Percentiles rank a stretch among this genome's conserved stretches.
Evolutionary conservation across 495 filamentous ascomycete species (phyloP).

Genomic region (Neurospora sp.): DNA sequence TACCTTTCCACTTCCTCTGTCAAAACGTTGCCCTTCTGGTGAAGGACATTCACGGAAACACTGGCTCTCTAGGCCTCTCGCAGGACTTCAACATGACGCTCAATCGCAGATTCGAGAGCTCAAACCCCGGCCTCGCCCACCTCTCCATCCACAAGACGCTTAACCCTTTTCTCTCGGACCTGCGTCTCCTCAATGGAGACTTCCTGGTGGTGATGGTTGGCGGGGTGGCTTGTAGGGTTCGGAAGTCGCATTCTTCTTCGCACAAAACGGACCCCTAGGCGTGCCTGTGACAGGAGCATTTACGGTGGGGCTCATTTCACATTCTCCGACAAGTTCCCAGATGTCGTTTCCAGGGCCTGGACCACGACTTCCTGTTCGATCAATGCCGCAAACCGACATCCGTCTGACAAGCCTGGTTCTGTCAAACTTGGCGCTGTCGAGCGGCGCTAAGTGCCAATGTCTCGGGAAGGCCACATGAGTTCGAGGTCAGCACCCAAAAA

Average conservation of each 20-base stretch:
- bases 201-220: constrained; percentile 4
- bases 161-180: constrained; percentile 24
- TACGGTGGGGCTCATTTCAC: neutral
- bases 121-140: neutral
- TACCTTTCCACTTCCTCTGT: neutral
- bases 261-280: neutral
- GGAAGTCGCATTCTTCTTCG: neutral
- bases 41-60: neutral
- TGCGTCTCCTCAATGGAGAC: constrained; percentile 18
- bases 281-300: constrained; percentile 1
- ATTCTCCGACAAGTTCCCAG: neutral
- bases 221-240: neutral
- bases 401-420: neutral
- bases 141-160: constrained; percentile 6
- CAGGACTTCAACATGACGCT: neutral
- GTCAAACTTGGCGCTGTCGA: neutral
- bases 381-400: neutral
- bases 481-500: constrained; percentile 19
- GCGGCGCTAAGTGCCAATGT: constrained; percentile 1
- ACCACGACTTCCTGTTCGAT: neutral
- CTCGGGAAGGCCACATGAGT: constrained; percentile 21
- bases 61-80: neutral
- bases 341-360: neutral
- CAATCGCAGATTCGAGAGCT: neutral
- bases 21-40: neutral